These are phyloP conservation scores for Apiospora rasikravindrae DNA, from an alignment of 2,329 filamentous ascomycete species.

Conservation along the genomic window DNA sequence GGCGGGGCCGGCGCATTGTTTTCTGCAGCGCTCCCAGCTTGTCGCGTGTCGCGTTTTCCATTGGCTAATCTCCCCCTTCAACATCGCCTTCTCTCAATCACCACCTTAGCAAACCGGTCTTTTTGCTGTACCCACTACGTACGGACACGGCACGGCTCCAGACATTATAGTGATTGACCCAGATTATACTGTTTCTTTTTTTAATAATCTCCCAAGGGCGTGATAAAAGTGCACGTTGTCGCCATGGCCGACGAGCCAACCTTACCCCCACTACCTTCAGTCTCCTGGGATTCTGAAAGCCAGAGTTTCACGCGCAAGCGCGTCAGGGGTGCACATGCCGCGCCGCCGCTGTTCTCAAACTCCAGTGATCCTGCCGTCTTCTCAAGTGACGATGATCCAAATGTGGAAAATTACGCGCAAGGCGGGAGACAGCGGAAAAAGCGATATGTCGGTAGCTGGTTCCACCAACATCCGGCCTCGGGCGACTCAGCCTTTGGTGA, in stretches of 20 bases:
- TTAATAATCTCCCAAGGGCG: neutral
- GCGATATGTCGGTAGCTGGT: conserved; percentile 72
- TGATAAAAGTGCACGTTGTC: conserved; percentile 9
- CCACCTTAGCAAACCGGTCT: conserved; percentile 1
- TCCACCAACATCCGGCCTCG: conserved; percentile 60
- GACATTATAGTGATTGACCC: neutral
- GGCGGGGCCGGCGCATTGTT: conserved; percentile 10
- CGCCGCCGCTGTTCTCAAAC: conserved; percentile 53
- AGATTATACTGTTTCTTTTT: neutral
- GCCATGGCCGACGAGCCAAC: conserved; percentile 45
- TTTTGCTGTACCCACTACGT: conserved; percentile 4
- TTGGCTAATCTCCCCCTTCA: conserved; percentile 9
- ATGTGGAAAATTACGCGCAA: conserved; percentile 67
- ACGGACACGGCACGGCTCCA: conserved; percentile 1
- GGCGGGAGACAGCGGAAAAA: conserved; percentile 61
- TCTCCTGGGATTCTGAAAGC: conserved; percentile 38
- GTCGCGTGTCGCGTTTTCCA: conserved; percentile 19
- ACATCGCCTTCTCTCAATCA: neutral
- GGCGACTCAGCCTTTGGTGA: conserved; percentile 54
- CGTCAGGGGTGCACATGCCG: conserved; percentile 32
- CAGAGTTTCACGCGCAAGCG: conserved; percentile 47
- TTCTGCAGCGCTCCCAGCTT: conserved; percentile 5
- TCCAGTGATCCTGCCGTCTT: conserved; percentile 76
- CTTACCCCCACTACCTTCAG: conserved; percentile 40
- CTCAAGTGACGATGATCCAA: conserved; percentile 74